Percentiles rank a stretch among this genome's conserved stretches.
Conservation (phyloP, 192 early-diverging fungal species). For the Chytriomyces hyalinus region DNA sequence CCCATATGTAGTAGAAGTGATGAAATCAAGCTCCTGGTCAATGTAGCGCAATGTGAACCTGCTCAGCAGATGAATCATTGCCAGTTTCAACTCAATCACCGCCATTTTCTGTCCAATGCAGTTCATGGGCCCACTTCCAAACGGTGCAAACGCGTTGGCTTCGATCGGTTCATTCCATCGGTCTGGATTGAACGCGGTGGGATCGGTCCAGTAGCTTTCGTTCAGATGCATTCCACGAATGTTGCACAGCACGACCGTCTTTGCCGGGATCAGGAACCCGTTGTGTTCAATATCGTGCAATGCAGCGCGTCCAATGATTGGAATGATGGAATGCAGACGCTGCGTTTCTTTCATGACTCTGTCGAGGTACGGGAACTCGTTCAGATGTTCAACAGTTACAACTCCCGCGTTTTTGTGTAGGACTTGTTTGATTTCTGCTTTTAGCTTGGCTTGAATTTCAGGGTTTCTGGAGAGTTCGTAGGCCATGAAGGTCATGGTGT, state of each 20-base stretch:
- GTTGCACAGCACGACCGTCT: slow-evolving; percentile 35
- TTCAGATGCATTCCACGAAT: slow-evolving; percentile 43
- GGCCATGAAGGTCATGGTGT: slow-evolving; percentile 42
- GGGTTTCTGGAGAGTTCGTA: slow-evolving; percentile 33
- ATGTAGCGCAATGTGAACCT: slow-evolving; percentile 24
- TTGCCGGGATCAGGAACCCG: slow-evolving; percentile 35
- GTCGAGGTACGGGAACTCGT: slow-evolving; percentile 44
- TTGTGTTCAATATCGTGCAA: slow-evolving; percentile 31
- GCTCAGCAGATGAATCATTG: slow-evolving; percentile 14
- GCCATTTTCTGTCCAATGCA: slow-evolving; percentile 60
- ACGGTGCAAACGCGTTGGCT: slow-evolving; percentile 50
- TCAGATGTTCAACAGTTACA: slow-evolving; percentile 29
- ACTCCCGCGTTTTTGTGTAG: neutral
- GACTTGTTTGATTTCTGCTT: neutral
- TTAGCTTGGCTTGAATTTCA: slow-evolving; percentile 25
- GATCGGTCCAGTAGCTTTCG: slow-evolving; percentile 36
- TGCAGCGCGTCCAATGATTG: slow-evolving; percentile 5
- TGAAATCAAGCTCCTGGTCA: slow-evolving; percentile 16
- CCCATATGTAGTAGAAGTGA: slow-evolving; percentile 19
- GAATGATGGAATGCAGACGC: slow-evolving; percentile 44
- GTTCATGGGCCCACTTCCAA: slow-evolving; percentile 45
- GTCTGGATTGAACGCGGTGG: slow-evolving; percentile 48
- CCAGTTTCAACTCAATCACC: slow-evolving; percentile 42
- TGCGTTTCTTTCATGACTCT: slow-evolving; percentile 47
- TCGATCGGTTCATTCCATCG: slow-evolving; percentile 40